These are phyloP conservation scores for Aspergillus phoenicis DNA, from an alignment of 2,329 filamentous ascomycete species.

Conservation along the genomic window DNA sequence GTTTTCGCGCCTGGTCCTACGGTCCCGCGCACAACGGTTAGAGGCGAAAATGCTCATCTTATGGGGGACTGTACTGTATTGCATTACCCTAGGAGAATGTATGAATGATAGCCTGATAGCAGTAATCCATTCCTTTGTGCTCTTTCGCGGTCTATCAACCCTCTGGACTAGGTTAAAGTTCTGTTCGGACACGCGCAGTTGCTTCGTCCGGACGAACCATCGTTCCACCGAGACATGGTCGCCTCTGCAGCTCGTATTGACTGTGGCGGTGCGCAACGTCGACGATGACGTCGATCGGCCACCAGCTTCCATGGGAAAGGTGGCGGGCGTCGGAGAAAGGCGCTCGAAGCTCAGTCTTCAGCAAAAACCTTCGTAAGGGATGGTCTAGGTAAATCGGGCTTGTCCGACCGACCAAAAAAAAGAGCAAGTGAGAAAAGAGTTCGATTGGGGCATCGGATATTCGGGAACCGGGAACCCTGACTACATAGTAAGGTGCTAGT, in stretches of 20 bases:
- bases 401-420: not conserved
- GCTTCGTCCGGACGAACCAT: not conserved
- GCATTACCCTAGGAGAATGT: not conserved
- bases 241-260: not conserved
- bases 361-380: no score
- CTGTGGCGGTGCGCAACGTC: not conserved
- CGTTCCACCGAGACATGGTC: not conserved
- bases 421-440: no score
- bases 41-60: not conserved
- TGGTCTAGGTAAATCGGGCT: not conserved
- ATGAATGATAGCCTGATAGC: not conserved
- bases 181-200: not conserved
- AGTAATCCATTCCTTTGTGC: no score
- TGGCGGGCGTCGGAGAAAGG: not conserved
- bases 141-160: not conserved
- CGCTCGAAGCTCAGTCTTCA: not conserved
- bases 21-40: not conserved
- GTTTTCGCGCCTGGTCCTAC: not conserved
- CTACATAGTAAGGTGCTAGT: no score
- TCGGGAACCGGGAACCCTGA: not conserved
- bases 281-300: not conserved
- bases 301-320: not conserved
- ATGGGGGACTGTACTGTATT: not conserved
- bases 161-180: not conserved
- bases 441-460: not conserved